These are phyloP conservation scores for Ogataea minuta DNA, from an alignment of 805 yeast genomes.

Conservation along the genomic window DNA sequence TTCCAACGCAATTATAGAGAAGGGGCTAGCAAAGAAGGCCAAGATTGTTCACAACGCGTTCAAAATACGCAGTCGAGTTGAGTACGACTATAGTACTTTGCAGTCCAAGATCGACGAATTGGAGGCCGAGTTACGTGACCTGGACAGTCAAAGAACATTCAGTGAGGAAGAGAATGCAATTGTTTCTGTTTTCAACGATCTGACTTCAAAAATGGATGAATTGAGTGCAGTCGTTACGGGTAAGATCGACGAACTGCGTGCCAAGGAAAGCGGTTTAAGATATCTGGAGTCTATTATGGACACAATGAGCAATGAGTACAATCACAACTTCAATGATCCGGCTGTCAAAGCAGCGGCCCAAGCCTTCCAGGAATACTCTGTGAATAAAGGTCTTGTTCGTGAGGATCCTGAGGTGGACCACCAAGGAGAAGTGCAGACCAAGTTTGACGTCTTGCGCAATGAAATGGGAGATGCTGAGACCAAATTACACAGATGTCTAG, in stretches of 20 bases:
- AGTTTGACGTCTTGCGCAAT: slow-evolving; percentile 7
- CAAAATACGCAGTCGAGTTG: slow-evolving; percentile 17
- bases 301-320: slow-evolving; percentile 56
- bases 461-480: slow-evolving; percentile 9
- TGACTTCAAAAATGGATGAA: slow-evolving; percentile 14
- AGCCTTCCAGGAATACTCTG: slow-evolving; percentile 47
- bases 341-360: slow-evolving; percentile 77
- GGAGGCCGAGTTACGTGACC: slow-evolving; percentile 27
- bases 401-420: slow-evolving; percentile 1
- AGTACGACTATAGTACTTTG: slow-evolving; percentile 15
- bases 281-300: slow-evolving; percentile 47
- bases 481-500: slow-evolving; percentile 1
- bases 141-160: slow-evolving; percentile 3
- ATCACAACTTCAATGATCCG: slow-evolving; percentile 81
- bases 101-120: slow-evolving; percentile 19
- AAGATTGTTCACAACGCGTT: slow-evolving; percentile 32
- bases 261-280: slow-evolving; percentile 20
- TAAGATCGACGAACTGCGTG: slow-evolving; percentile 15
- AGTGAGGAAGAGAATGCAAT: slow-evolving; percentile 7
- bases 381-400: slow-evolving; percentile 34
- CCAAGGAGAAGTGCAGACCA: slow-evolving; percentile 2
- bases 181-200: slow-evolving; percentile 7
- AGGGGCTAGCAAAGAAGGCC: slow-evolving; percentile 38
- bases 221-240: slow-evolving; percentile 1
- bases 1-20: slow-evolving; percentile 21